Base-by-base conservation (phyloP, 1,284 basidiomycete genomes). In the Earliella scabrosa region DNA sequence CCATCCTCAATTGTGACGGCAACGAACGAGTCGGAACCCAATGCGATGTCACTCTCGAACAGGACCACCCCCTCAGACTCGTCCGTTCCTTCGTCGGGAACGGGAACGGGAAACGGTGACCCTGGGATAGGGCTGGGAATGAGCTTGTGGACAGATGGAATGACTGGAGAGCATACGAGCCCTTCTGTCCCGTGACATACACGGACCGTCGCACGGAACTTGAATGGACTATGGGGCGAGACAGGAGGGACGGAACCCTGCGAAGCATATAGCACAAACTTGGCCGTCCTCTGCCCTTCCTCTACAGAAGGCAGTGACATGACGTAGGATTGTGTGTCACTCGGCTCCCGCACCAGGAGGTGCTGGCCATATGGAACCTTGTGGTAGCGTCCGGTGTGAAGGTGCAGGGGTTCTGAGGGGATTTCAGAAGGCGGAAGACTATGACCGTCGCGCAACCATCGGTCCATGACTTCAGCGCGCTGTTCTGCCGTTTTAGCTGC, bases 41-140 rank as follows among this genome's bases (percentile, higher is more conserved):
- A 54, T 24, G 57, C 66, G 20, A 87, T 46, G 38, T 78, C 72
- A 2, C 78, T 80, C 64, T 86, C 83, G 61, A 82, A 89, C 18
- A 85, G 71, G 3, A 87, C 85, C 0, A 87, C 75, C 0, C 88
- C 89, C 52, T 91, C 89, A 11, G 86, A 87, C 68, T 92, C 89
- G 54, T 90, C 86, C 0, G 80, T 68, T 0, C 90, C 90, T 69
- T 87, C 85, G 18, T 80, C 70, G 8, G 88, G 85, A 0, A 81
- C 71, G 4, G 89, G 90, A 0, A 81, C 71, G 4, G 89, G 90
- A 63, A 91, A 92, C 9, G 74, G 69, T 36, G 70, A 70, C 2
- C 76, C 81, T 9, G 75, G 72, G 7, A 75, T 63, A 21, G 87
- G 85, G 61, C 79, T 79, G 1, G 90, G 90, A 2, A 92, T 73